Percentiles rank a stretch among this genome's conserved stretches.
These are phyloP conservation scores for Scleroderma bovista DNA, from an alignment of 768 basidiomycete genomes.

Conservation along the genomic window DNA sequence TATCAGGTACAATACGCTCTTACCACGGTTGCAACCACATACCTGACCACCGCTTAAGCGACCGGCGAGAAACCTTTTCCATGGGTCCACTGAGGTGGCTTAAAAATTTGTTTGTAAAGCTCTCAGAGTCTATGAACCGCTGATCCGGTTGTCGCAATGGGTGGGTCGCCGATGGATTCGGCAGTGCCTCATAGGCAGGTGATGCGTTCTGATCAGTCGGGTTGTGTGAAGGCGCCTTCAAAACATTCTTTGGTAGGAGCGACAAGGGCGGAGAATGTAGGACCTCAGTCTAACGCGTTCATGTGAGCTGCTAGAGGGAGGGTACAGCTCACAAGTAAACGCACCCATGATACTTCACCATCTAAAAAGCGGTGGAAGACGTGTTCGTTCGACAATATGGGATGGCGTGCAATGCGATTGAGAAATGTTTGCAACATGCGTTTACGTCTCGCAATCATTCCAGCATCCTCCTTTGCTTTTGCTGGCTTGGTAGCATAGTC, in stretches of 20 bases:
- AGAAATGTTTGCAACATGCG: constrained; percentile 95
- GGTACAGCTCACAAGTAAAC: constrained; percentile 16
- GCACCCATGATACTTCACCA: constrained; percentile 92
- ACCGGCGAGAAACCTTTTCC: constrained; percentile 93
- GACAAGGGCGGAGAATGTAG: constrained; percentile 90
- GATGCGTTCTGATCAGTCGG: constrained; percentile 76
- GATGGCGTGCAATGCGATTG: constrained; percentile 83
- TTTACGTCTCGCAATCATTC: constrained; percentile 87
- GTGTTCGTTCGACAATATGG: constrained; percentile 93
- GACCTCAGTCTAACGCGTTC: constrained; percentile 67
- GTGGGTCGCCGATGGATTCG: constrained; percentile 84
- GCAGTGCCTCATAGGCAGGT: constrained; percentile 75
- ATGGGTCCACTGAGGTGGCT: constrained; percentile 86
- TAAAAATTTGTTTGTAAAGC: constrained; percentile 93
- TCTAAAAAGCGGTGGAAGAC: constrained; percentile 95
- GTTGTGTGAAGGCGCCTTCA: constrained; percentile 93
- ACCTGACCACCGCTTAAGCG: constrained; percentile 95
- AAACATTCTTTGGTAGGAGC: constrained; percentile 87
- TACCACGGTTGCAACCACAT: constrained; percentile 18
- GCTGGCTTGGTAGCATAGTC: constrained; percentile 97
- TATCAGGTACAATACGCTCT: constrained; percentile 1
- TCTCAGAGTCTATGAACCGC: constrained; percentile 92
- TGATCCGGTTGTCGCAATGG: constrained; percentile 92
- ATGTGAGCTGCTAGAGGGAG: constrained; percentile 3
- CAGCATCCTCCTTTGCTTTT: constrained; percentile 93